Evolutionary conservation across 768 basidiomycete species (phyloP).

Genomic region (Boletus rubropictus): DNA sequence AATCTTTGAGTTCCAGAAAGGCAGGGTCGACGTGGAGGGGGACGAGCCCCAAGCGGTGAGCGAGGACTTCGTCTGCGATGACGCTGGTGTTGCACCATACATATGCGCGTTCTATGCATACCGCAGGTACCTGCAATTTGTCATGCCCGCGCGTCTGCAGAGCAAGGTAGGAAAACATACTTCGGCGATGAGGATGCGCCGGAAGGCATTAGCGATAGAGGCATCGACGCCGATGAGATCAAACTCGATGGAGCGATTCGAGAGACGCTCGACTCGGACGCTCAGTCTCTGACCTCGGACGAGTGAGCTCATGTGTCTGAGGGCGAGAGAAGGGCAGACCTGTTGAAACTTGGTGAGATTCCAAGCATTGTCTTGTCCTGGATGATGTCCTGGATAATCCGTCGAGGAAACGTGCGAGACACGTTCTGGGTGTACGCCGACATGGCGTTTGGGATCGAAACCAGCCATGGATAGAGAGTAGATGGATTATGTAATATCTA

Average conservation of each 20-base stretch:
- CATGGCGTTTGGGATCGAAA: conserved; percentile 48
- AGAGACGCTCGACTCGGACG: conserved; percentile 73
- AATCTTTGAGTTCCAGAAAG: conserved; percentile 51
- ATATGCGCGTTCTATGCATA: conserved; percentile 88
- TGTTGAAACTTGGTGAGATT: conserved; percentile 65
- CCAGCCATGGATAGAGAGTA: conserved; percentile 4
- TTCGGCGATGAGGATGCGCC: conserved; percentile 91
- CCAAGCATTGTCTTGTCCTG: conserved; percentile 84
- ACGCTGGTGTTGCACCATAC: conserved; percentile 94
- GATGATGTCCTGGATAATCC: conserved; percentile 86
- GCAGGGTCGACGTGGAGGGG: conserved; percentile 85
- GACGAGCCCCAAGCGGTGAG: conserved; percentile 87
- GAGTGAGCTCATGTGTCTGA: not conserved
- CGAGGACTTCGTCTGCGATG: conserved; percentile 88
- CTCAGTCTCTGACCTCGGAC: conserved; percentile 53
- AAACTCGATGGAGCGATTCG: conserved; percentile 83
- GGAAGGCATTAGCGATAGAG: conserved; percentile 90
- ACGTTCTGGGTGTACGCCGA: conserved; percentile 63
- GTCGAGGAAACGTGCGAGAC: conserved; percentile 80
- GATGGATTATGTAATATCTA: conserved; percentile 19
- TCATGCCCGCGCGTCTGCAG: conserved; percentile 1
- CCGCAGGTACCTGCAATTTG: conserved; percentile 68
- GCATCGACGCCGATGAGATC: conserved; percentile 95
- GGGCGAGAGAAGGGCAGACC: conserved; percentile 41
- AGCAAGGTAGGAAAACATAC: conserved; percentile 37